Base-by-base conservation (phyloP, 2,329 filamentous ascomycete genomes). In the Orbilia javanica region DNA sequence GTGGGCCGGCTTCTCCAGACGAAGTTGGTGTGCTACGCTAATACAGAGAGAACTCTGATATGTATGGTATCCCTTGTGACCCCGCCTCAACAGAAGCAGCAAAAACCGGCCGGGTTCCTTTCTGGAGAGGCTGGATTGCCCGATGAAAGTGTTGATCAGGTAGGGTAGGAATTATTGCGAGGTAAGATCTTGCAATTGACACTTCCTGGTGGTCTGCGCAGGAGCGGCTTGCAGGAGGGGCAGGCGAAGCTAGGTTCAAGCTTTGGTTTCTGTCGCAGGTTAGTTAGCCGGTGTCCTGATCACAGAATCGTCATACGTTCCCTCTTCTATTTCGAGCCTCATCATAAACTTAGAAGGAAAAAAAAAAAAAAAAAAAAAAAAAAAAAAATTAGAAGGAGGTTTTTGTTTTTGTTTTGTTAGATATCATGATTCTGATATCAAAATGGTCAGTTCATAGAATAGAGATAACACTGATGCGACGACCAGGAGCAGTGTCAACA, bases 141-240 rank as follows among this genome's bases (percentile, higher is more conserved):
- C 73, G 73, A 77, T 63, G 73, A 77, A 77, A 77, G 73, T 77
- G 73, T 77, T 77, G 73, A 66, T 66, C 73, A 53, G 20, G n/a
- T n/a, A 44, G 42, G n/a, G n/a, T n/a, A 44, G 55, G 48, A 46
- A 42, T 46, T 39, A 46, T 46, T 63, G 31, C 39, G 63, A 53
- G 36, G 64, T 34, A 34, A 63, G 64, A 68, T 42, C 44, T 73
- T 50, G 46, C 46, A 50, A 50, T 50, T 65, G 69, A 73, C 25
- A 50, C 57, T 20, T 73, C 48, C 29, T 73, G 44, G 60, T 60
- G 55, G 66, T 55, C 53, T 60, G 42, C 66, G 31, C 39, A 46
- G 27, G 60, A 64, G 34, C 42, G 55, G 44, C 31, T 39, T 39
- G 65, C 65, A 39, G 44, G 20, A 62, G 55, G 39, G 48, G 48